Evolutionary conservation across 805 yeast genomes (phyloP), one percentile per base, ranked within the genome.

Genomic region (Blastobotrys peoriensis): DNA sequence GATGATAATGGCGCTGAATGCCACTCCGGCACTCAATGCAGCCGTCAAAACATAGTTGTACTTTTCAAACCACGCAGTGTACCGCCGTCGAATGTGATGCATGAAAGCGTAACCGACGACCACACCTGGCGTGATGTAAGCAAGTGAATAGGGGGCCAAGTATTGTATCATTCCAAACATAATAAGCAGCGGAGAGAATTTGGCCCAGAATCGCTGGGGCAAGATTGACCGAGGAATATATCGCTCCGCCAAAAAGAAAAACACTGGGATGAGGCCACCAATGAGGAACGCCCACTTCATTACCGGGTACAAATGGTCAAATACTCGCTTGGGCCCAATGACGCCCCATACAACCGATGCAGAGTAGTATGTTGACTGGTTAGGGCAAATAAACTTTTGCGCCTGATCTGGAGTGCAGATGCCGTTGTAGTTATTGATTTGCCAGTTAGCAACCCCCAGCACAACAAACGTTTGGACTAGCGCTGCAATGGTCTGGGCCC

Each of bases 61-160:
- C 58, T 71, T 72, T 45, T 71, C 74, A 78, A 78, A 74, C 79
- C 78, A 74, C 17, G 62, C 55, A 10, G 68, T 57, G 51, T 70
- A 74, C 45, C 65, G 58, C 41, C 62, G 60, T 42, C 70, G 69
- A 48, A 74, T 57, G 46, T 60, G 58, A 53, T 66, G 67, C 69
- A 71, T 73, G 67, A 74, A 75, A 27, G 62, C 44, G 49, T 61
- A 66, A 21, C 75, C 67, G 36, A 71, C 43, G 33, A 54, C 55
- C 33, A 71, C 57, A 4, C 74, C 75, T 1, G 74, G 68, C 33
- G 61, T 64, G 51, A 66, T 66, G 48, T 59, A 56, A 67, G 66
- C 68, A 38, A 72, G 50, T 56, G 73, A 74, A 53, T 59, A 68
- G 0, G 78, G 77, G 2, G 58, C 59, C 48, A 45, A 48, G 33